These are phyloP conservation scores for Blastocladiella britannica DNA, from an alignment of 192 early-diverging fungal species.

Conservation along the genomic window DNA sequence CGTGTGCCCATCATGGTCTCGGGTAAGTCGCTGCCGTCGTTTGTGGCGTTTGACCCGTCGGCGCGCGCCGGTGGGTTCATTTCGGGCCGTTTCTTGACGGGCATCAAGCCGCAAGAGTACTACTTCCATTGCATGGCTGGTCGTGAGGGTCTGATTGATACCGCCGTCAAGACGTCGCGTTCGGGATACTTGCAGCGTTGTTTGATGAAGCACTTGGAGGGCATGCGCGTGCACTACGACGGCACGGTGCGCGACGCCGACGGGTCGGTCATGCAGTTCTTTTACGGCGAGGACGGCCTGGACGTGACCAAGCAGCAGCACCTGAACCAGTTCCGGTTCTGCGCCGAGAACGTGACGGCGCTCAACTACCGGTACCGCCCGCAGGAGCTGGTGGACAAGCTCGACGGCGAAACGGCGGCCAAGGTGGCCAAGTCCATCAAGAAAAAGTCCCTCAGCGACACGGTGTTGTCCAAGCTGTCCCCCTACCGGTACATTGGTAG, in stretches of 20 bases:
- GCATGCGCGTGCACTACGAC: conserved; percentile 85
- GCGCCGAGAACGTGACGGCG: conserved; percentile 69
- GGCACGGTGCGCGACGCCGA: conserved; percentile 88
- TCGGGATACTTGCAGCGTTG: conserved; percentile 98
- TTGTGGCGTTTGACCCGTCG: conserved; percentile 69
- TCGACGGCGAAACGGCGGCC: conserved; percentile 54
- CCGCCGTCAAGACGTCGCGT: conserved; percentile 96
- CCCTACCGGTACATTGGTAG: conserved; percentile 71
- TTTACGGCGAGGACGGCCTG: conserved; percentile 93
- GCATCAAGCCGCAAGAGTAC: conserved; percentile 84
- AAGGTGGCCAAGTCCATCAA: conserved; percentile 59
- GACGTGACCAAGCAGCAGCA: conserved; percentile 90
- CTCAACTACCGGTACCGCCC: conserved; percentile 66
- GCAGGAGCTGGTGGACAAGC: conserved; percentile 27
- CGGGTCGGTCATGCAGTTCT: conserved; percentile 91
- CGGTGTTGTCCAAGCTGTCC: conserved; percentile 54
- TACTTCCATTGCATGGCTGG: conserved; percentile 96
- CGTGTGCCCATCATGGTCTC: conserved; percentile 96
- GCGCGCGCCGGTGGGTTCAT: conserved; percentile 93
- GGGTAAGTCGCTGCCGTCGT: conserved; percentile 88
- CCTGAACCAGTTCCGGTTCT: conserved; percentile 77
- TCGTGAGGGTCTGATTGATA: conserved; percentile 99
- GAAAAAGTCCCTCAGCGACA: conserved; percentile 31
- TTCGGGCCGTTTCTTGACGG: conserved; percentile 91
- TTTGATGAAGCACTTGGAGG: conserved; percentile 97